Conservation (phyloP, 257 asterid species). For the Echites panduratus region DNA sequence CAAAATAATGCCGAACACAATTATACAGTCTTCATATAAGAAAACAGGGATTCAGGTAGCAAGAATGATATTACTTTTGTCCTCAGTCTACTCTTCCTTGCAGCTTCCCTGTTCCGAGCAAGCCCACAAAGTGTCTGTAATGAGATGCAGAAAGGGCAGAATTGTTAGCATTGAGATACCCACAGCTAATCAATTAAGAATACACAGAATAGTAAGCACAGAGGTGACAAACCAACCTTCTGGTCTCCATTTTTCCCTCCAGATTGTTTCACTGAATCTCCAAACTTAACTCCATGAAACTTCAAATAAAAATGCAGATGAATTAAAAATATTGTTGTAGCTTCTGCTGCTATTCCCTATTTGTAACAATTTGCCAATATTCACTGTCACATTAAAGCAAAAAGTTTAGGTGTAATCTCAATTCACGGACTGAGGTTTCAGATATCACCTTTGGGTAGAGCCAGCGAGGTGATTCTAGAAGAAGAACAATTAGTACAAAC, state of each 20-base stretch:
- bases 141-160: conserved; percentile 7
- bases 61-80: conserved; percentile 51
- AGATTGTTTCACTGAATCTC: conserved; percentile 30
- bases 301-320: not conserved
- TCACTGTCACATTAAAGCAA: too few relatives aligned
- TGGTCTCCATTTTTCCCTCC: too few relatives aligned
- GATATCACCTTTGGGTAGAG: too few relatives aligned
- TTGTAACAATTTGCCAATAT: too few relatives aligned
- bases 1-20: too few relatives aligned
- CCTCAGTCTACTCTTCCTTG: conserved; percentile 85
- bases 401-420: too few relatives aligned
- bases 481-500: too few relatives aligned
- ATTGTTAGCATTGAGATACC: not conserved
- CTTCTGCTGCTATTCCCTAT: too few relatives aligned
- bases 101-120: conserved; percentile 99
- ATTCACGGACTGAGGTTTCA: too few relatives aligned
- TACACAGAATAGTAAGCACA: not conserved
- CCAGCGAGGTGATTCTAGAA: too few relatives aligned
- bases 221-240: conserved; percentile 26
- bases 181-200: not conserved
- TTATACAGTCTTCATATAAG: not conserved
- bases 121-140: conserved; percentile 75
- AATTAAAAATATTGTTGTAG: too few relatives aligned
- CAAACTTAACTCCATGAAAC: conserved; percentile 25
- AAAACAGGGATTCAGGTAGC: not conserved